These are phyloP conservation scores for Comarum palustre DNA, from an alignment of 306 rosid species.

Conservation along the genomic window DNA sequence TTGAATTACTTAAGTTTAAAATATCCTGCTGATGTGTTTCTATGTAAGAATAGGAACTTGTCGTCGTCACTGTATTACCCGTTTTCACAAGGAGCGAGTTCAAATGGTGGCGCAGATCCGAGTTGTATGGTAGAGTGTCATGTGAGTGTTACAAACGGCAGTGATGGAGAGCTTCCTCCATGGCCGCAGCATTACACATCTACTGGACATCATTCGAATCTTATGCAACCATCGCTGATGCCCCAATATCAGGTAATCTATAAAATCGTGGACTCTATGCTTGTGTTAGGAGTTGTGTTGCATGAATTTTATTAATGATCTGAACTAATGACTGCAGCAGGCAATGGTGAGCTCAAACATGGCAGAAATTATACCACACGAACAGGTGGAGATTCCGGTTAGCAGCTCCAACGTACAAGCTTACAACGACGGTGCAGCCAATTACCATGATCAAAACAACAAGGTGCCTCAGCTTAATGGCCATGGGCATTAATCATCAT, in stretches of 20 bases:
- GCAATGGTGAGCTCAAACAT: conserved; percentile 46
- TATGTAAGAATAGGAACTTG: conserved; percentile 37
- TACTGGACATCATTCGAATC: conserved; percentile 21
- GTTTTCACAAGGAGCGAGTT: conserved; percentile 56
- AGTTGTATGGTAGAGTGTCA: conserved; percentile 47
- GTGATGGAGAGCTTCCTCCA: conserved; percentile 39
- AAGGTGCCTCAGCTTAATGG: conserved; percentile 38
- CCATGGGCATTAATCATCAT: neutral
- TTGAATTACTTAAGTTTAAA: neutral
- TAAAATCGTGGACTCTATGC: neutral
- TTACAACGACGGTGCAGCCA: conserved; percentile 30
- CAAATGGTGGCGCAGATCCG: conserved; percentile 37
- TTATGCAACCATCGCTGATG: conserved; percentile 29
- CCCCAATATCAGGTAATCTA: conserved; percentile 32
- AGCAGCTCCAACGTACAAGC: conserved; percentile 45
- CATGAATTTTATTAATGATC: neutral
- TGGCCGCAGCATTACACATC: conserved; percentile 45
- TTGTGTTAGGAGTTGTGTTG: neutral
- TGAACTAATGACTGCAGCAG: conserved; percentile 27
- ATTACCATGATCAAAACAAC: conserved; percentile 37
- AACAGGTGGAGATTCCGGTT: conserved; percentile 48
- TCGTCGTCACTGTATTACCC: conserved; percentile 51
- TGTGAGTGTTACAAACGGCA: conserved; percentile 33
- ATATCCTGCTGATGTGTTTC: neutral
- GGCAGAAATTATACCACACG: conserved; percentile 46